Evolutionary conservation across 306 rosid species (phyloP).

Genomic region (Albizia julibrissin): DNA sequence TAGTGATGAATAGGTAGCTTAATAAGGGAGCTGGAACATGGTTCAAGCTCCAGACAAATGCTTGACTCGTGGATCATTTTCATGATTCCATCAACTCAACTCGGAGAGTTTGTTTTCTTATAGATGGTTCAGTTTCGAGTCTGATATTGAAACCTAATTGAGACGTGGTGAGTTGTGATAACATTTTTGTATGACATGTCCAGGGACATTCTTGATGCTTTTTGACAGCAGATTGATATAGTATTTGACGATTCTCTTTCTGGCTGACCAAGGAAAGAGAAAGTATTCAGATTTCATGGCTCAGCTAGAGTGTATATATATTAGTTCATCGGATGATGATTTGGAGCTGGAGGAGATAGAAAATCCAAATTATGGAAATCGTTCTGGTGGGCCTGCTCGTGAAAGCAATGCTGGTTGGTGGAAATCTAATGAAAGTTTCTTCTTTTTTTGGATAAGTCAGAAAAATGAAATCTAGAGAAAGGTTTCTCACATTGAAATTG

Average conservation of each 20-base stretch:
- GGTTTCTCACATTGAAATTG: slow-evolving; percentile 11
- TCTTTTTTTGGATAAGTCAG: background rate
- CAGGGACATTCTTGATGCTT: slow-evolving; percentile 30
- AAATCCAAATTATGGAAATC: slow-evolving; percentile 48
- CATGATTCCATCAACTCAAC: slow-evolving; percentile 38
- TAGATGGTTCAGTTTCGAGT: slow-evolving; percentile 50
- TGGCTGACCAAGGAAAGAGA: slow-evolving; percentile 40
- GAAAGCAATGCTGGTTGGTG: slow-evolving; percentile 53
- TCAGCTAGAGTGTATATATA: slow-evolving; percentile 46
- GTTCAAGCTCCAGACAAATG: slow-evolving; percentile 43
- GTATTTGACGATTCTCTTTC: slow-evolving; percentile 42
- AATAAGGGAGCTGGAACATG: slow-evolving; percentile 37
- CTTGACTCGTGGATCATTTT: slow-evolving; percentile 46
- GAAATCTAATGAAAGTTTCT: slow-evolving; percentile 16
- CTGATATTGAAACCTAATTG: slow-evolving; percentile 34
- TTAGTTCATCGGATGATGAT: slow-evolving; percentile 93
- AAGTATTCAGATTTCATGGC: slow-evolving; percentile 48
- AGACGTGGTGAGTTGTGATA: slow-evolving; percentile 33
- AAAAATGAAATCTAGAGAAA: slow-evolving; percentile 1
- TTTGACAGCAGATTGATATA: slow-evolving; percentile 51
- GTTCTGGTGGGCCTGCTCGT: slow-evolving; percentile 58
- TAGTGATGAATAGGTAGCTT: slow-evolving; percentile 32
- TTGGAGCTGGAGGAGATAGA: slow-evolving; percentile 60
- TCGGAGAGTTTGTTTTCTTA: slow-evolving; percentile 38
- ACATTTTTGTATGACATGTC: slow-evolving; percentile 28